Evolutionary conservation across 2,329 filamentous ascomycete species (phyloP), one percentile per base, ranked within the genome.

Genomic region (Penicillium glabrum): DNA sequence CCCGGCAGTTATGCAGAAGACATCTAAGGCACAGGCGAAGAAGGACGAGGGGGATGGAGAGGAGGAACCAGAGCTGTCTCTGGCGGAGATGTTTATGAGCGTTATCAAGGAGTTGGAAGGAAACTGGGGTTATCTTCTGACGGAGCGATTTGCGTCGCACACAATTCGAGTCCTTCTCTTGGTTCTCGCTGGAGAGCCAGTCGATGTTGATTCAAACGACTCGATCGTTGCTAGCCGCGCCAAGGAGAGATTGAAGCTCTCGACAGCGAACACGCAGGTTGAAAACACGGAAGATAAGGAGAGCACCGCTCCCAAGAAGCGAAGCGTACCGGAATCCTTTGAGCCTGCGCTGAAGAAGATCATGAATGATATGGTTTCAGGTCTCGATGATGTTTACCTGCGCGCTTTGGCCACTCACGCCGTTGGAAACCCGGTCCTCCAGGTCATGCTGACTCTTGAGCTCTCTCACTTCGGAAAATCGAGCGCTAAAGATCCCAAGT

Each of bases 371-470:
- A 89, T 90, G 48, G 86, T 91, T 10, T 82, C 86, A 1, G 85
- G 84, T 1, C 82, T 97, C 65, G 91, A 95, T 70, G 83, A 89
- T 2, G 90, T 89, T 3, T 89, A 91, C 66, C 82, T 98, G 27
- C 86, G 91, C 27, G 86, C 95, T 2, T 80, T 99, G 55, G 91
- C 93, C 1, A 92, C 87, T 21, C 93, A 98, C 68, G 91, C 90
- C 5, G 90, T 93, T 1, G 95, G 92, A 47, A 97, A 96, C 68
- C 95, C 95, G 0, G 89, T 92, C 0, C 81, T 99, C n/a, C 95
- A 98, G 72, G 83, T 98, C 1, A 80, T 99, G 29, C 79, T 99
- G 3, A 90, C 93, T 69, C 80, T 99, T 16, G 95, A 99, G 69
- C 84, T 98, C 47, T 83, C 86, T 0, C 80, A 89, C 57, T 89